Conservation (phyloP, 805 yeast species). For the Schizosaccharomyces octosporus region DNA sequence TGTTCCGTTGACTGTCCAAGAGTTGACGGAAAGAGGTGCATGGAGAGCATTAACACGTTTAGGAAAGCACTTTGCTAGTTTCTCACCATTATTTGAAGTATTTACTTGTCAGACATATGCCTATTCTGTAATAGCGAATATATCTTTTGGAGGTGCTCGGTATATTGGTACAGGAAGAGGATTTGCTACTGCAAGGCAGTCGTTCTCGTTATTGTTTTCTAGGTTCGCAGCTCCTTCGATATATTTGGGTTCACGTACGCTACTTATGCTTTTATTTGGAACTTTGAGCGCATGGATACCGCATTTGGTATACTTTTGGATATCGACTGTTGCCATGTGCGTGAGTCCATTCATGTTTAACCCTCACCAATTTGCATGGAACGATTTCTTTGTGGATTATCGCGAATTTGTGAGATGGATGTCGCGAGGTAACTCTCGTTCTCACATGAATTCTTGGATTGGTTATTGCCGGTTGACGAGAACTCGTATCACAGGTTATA, state of each 20-base stretch:
- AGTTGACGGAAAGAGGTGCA: conserved; percentile 61
- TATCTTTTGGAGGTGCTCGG: conserved; percentile 75
- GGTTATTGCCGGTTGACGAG: conserved; percentile 49
- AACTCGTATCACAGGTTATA: conserved; percentile 79
- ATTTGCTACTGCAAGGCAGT: conserved; percentile 60
- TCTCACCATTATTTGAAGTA: conserved; percentile 82
- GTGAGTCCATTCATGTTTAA: conserved; percentile 85
- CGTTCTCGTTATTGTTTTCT: conserved; percentile 48
- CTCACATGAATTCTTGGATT: conserved; percentile 57
- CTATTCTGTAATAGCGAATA: conserved; percentile 44
- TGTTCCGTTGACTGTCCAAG: conserved; percentile 69
- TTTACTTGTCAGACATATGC: conserved; percentile 88
- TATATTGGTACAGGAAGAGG: conserved; percentile 88
- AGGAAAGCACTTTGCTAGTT: conserved; percentile 47
- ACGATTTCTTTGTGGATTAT: conserved; percentile 87
- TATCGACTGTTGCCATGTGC: conserved; percentile 63
- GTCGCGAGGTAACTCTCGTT: conserved; percentile 46
- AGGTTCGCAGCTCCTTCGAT: conserved; percentile 55
- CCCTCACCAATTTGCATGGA: conserved; percentile 94
- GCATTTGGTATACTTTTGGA: conserved; percentile 92
- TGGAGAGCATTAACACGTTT: conserved; percentile 50
- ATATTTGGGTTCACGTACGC: conserved; percentile 48
- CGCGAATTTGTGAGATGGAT: conserved; percentile 79
- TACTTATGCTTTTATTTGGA: conserved; percentile 49
- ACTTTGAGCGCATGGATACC: conserved; percentile 79